Evolutionary conservation across 371 early-diverging fungal species (phyloP).

Genomic region (Apophysomyces variabilis): DNA sequence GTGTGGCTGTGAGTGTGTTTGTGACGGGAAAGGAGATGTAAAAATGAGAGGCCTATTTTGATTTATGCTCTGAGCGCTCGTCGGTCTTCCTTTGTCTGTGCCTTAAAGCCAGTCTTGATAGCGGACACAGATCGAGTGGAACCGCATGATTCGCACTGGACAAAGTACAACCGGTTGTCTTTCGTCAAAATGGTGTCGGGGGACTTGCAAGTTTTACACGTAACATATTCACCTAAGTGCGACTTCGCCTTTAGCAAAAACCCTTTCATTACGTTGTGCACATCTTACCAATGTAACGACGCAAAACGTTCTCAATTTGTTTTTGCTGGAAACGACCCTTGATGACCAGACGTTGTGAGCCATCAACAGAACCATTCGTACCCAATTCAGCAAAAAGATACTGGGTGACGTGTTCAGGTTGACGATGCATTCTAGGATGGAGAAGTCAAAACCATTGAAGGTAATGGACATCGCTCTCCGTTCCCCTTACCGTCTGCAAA

Average conservation of each 20-base stretch:
- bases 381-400: conserved; percentile 98
- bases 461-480: background rate
- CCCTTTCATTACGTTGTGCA: background rate
- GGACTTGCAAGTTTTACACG: conserved; percentile 98
- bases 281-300: conserved; percentile 87
- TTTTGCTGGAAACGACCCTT: conserved; percentile 98
- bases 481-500: conserved; percentile 69
- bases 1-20: background rate
- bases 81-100: conserved; percentile 69
- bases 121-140: conserved; percentile 94
- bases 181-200: conserved; percentile 94
- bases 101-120: conserved; percentile 97
- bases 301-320: conserved; percentile 97
- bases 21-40: too few relatives aligned
- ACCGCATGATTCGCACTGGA: conserved; percentile 97
- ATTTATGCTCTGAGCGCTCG: conserved; percentile 47
- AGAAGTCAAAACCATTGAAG: background rate
- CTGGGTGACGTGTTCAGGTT: conserved; percentile 95
- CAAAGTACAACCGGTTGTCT: conserved; percentile 96
- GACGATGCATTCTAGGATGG: conserved; percentile 79
- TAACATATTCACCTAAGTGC: conserved; percentile 89
- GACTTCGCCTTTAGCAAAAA: too few relatives aligned
- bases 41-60: too few relatives aligned
- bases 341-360: conserved; percentile 89
- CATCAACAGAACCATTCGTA: conserved; percentile 96